Base-by-base conservation (phyloP, 2,329 filamentous ascomycete species). In the Conoideocrella luteorostrata region DNA sequence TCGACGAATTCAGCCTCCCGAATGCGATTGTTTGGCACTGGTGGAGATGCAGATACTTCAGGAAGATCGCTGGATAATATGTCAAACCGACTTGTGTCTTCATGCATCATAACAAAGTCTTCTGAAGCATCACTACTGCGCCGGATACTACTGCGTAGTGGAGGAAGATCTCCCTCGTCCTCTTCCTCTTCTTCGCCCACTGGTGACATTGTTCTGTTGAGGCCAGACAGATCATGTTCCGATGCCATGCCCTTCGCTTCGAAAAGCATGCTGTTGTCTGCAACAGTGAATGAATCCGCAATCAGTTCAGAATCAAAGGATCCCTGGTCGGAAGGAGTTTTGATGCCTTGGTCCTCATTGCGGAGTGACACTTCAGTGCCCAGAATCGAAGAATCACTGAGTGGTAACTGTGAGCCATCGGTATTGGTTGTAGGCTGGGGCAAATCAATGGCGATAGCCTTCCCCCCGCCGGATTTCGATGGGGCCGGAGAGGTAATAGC, bases 11-110 rank as follows among this genome's bases (percentile, higher is more conserved):
- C 48, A 11, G 59, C 50, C 44, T 65, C 56, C 9, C 54, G 61
- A 24, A 65, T 50, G 18, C 59, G 60, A 22, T 45, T 49, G 29
- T 48, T 55, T 26, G 53, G 52, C 6, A 63, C 43, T 29, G 52
- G 54, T 2, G 70, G 70, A 5, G 71, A 74, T 2, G 62, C 62
- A 7, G 70, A 74, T 1, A 66, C 56, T 36, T 74, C 71, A 0
- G 65, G 63, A 1, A 56, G 49, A 33, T 70, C 68, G 49, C 71
- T 73, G 5, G 64, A 70, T 32, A 66, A 54, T 22, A 62, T 59
- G 21, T 62, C 61, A 32, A 69, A 66, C 32, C 63, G 60, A 44
- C 59, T 68, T 13, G 62, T 62, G 11, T 58, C 56, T 4, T 58
- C 65, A 42, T 63, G 63, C 13, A 68, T 50, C 9, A 67, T 51